Evolutionary conservation across 352 stramenopile genomes (phyloP), one percentile per base, ranked within the genome.

Genomic region (Phytophthora cryptogea): DNA sequence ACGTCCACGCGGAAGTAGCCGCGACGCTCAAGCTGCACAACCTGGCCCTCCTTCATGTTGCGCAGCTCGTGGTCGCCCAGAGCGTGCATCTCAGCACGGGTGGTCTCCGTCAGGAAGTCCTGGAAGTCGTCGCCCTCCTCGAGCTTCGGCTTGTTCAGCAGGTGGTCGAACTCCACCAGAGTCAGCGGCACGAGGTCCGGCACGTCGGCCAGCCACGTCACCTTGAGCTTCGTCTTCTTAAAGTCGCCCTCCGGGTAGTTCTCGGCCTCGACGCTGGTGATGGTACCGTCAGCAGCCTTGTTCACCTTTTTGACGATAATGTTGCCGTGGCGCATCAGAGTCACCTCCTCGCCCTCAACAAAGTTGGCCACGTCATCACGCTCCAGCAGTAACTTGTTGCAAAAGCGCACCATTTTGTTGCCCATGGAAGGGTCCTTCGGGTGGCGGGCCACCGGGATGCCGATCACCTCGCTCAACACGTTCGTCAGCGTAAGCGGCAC

Each of bases 71-170:
- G 88, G 89, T 99, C 97, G 35, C 94, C 97, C 56, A 99, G 77
- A 4, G 95, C 94, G 43, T 92, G 76, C 59, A 94, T 90, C 68
- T 97, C 93, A n/a, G 94, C 96, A 36, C 96, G 88, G 36, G 96
- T 98, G 20, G 94, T 88, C 7, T 95, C 88, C 72, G 98, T 99
- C 36, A 99, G 78, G 71, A 96, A 96, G 72, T 99, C 95, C 51
- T 98, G 80, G 70, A 99, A 99, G 54, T 99, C 89, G 63, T 99
- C 97, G 32, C 89, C 93, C 48, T 99, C 97, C 70, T 99, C 98
- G 27, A 99, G 83, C 73, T 99, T 99, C 31, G 97, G 87, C 83
- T 99, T 99, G 31, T 89, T 98, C 13, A 99, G 93, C 45, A 99
- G 75, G 76, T 99, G 95, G 71, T 99, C 98, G 71, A 99, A 99